Evolutionary conservation across 768 basidiomycete genomes (phyloP), one percentile per base, ranked within the genome.

Genomic region (Dioszegia aurantiaca): DNA sequence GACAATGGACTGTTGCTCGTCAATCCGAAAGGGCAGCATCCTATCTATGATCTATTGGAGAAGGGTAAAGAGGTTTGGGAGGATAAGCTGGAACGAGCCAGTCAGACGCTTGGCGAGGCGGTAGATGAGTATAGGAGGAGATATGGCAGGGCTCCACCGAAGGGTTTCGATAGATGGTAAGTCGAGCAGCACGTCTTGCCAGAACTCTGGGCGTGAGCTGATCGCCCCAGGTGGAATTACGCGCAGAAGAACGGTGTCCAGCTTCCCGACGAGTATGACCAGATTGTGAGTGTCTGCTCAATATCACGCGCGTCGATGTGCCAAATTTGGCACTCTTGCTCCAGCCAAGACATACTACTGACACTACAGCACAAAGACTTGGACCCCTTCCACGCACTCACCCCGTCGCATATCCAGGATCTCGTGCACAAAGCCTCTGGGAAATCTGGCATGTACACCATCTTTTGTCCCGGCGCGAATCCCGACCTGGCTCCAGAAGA

Each of bases 171-270:
- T 30, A 46, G 58, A 23, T 74, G 70, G 70, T 68, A 12, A 59
- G 65, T 75, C 37, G 91, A 88, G 11, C 40, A 14, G 21, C 27
- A 12, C n/a, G n/a, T n/a, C n/a, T n/a, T n/a, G n/a, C n/a, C n/a
- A n/a, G 8, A 11, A 16, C 19, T 2, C 54, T 23, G 19, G 21
- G 2, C 4, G 23, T 16, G 36, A 48, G 39, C 48, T 60, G 37
- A 63, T 63, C 26, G 21, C 17, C 37, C 4, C 39, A 67, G 63
- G 67, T 73, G 66, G 68, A 40, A 19, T 2, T 68, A 64, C 56
- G 64, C 59, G 2, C 31, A 62, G 52, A 36, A 61, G 33, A 52
- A 73, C 44, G 61, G 63, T 8, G 66, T 70, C 2, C 63, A 65
- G 33, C 54, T 75, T 16, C 65, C 64, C n/a, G 67, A 74, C 56